A percentile compares a stretch with the other conserved stretches of the same genome.
These are phyloP conservation scores for Zygoascus sp. DNA, from an alignment of 1,139 yeast species.

Conservation along the genomic window DNA sequence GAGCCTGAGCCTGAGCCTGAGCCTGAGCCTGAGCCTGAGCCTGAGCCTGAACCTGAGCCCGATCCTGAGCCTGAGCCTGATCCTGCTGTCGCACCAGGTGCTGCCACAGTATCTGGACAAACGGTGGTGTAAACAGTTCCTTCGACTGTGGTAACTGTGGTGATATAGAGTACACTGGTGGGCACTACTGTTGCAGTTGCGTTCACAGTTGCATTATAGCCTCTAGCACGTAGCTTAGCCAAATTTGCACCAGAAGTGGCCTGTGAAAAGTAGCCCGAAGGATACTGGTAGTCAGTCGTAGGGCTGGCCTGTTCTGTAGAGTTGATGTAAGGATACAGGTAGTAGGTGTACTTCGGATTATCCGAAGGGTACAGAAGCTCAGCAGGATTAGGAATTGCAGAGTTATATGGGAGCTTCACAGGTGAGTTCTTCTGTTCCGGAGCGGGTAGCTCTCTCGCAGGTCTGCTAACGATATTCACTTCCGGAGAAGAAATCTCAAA, in stretches of 20 bases:
- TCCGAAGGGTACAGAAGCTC: conserved; percentile 49
- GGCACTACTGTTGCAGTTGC: background rate
- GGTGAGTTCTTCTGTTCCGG: conserved; percentile 37
- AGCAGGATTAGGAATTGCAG: conserved; percentile 43
- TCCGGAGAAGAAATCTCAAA: conserved; percentile 35
- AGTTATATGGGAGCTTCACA: conserved; percentile 29
- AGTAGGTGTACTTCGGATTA: conserved; percentile 20
- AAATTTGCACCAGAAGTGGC: background rate
- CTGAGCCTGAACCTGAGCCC: background rate
- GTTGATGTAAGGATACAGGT: conserved; percentile 32
- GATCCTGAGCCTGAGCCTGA: conserved; percentile 1
- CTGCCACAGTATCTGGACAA: background rate
- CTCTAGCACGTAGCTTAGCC: background rate
- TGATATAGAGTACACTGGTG: background rate
- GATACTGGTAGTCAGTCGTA: conserved; percentile 46
- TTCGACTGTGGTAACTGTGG: conserved; percentile 2
- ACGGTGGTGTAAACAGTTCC: conserved; percentile 5
- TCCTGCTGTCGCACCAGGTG: background rate
- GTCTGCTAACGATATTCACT: conserved; percentile 43
- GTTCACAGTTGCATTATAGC: background rate
- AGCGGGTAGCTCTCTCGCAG: conserved; percentile 50
- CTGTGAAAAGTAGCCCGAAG: conserved; percentile 43
- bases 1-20: conserved; percentile 3
- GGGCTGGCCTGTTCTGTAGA: conserved; percentile 21
- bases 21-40: background rate